phyloP scores from a whole-genome alignment of 768 basidiomycete species.

The Lentinula aciculospora region DNA sequence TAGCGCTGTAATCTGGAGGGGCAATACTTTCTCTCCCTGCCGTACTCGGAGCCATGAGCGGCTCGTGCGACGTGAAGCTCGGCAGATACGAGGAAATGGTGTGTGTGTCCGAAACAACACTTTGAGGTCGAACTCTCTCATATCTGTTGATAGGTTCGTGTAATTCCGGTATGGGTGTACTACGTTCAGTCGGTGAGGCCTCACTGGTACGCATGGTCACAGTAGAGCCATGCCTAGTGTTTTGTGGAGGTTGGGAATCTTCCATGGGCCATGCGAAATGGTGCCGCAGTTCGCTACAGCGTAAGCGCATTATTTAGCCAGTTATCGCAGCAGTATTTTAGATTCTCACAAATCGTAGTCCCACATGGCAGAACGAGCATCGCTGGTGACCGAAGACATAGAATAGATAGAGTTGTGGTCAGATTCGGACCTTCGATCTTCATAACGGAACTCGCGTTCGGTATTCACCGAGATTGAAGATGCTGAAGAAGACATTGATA shows the following conservation, averaged over 20 bases:
- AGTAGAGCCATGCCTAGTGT: too few species aligned
- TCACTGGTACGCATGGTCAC: neutral
- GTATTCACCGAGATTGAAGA: neutral
- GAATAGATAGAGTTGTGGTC: slow-evolving; percentile 1
- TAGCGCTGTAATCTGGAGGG: slow-evolving; percentile 18
- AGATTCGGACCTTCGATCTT: neutral
- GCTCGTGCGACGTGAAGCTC: neutral
- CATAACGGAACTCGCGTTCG: neutral
- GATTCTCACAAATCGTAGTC: slow-evolving; percentile 14
- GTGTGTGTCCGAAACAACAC: neutral
- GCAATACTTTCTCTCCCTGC: slow-evolving; percentile 5
- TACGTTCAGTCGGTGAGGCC: neutral
- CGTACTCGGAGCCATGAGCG: neutral
- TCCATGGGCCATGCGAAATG: slow-evolving; percentile 7
- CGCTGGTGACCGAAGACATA: slow-evolving; percentile 12
- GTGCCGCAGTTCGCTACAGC: slow-evolving; percentile 7
- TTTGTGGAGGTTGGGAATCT: neutral
- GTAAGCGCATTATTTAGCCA: neutral
- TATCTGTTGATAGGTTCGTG: neutral
- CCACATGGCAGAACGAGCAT: slow-evolving; percentile 15
- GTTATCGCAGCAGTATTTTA: neutral
- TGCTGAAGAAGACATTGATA: neutral
- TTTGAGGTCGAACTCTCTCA: neutral
- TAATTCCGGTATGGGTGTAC: neutral
- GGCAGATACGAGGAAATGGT: neutral